phyloP scores from a whole-genome alignment of 257 asterid species.

The Vinca minor region DNA sequence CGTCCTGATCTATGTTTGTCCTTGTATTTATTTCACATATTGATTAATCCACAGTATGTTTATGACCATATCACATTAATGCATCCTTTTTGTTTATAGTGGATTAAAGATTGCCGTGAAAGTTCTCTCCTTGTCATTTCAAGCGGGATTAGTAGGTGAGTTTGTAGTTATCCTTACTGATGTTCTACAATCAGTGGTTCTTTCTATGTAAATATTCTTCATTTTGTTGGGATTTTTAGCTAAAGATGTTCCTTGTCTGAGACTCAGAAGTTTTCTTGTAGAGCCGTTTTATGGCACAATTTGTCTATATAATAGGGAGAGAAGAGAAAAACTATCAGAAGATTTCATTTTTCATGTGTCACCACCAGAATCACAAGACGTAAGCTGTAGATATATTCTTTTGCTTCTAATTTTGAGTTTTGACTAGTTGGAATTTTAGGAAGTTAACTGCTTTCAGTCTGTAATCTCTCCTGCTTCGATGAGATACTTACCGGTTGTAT shows the following conservation, averaged over 20 bases:
- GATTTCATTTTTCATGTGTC: slow-evolving; percentile 69
- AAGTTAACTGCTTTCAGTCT: background rate
- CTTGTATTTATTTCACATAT: background rate
- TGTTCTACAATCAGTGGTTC: slow-evolving; percentile 13
- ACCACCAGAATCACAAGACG: slow-evolving; percentile 74
- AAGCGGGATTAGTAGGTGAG: slow-evolving; percentile 96
- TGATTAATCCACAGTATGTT: background rate
- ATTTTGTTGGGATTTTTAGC: slow-evolving; percentile 26
- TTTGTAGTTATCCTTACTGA: slow-evolving; percentile 26
- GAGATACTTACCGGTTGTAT: slow-evolving; percentile 16
- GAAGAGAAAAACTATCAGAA: slow-evolving; percentile 98
- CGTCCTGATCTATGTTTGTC: background rate
- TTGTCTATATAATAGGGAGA: slow-evolving; percentile 95
- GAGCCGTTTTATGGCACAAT: slow-evolving; percentile 99
- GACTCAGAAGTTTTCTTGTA: slow-evolving; percentile 55
- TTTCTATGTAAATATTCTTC: slow-evolving; percentile 15
- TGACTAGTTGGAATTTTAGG: slow-evolving; percentile 1
- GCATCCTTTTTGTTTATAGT: slow-evolving; percentile 40
- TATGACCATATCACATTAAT: slow-evolving; percentile 1
- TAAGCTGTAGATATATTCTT: slow-evolving; percentile 32
- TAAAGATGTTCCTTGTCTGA: slow-evolving; percentile 43
- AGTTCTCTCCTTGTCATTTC: slow-evolving; percentile 87
- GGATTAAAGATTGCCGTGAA: slow-evolving; percentile 95
- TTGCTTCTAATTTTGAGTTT: slow-evolving; percentile 13
- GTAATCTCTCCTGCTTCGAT: no score